These are phyloP conservation scores for Irpex sp. DNA, from an alignment of 1,284 basidiomycete genomes.

Conservation along the genomic window DNA sequence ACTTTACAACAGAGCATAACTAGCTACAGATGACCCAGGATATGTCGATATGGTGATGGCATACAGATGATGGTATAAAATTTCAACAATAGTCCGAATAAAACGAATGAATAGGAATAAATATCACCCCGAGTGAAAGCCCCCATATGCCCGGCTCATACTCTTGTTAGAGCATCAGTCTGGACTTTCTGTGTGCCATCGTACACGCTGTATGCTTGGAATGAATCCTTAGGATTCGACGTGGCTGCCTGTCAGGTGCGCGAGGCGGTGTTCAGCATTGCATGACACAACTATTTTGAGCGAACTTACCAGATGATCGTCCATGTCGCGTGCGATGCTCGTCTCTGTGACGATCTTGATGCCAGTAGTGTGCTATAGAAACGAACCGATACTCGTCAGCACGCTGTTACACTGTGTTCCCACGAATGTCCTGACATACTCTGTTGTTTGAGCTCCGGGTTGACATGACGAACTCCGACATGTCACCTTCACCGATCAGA, in stretches of 20 bases:
- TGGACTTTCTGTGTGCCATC: background rate
- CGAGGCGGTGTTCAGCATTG: background rate
- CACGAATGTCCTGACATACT: background rate
- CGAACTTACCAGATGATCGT: background rate
- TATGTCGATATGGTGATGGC: background rate
- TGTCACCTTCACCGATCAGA: background rate
- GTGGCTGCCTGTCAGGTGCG: background rate
- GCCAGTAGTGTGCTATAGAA: background rate
- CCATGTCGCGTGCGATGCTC: background rate
- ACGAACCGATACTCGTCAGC: background rate
- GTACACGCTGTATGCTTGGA: background rate
- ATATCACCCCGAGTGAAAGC: background rate
- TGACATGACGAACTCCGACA: background rate
- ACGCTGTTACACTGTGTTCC: background rate
- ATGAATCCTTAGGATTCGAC: background rate
- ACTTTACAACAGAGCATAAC: too few species aligned
- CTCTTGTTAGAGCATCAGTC: background rate
- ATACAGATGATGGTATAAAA: background rate
- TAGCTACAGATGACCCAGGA: too few species aligned
- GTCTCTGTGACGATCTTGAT: background rate
- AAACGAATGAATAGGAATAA: background rate
- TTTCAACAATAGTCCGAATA: background rate
- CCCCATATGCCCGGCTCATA: background rate
- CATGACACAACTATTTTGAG: background rate
- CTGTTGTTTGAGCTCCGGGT: background rate